Conservation (phyloP, 257 asterid species). For the Plantago ovata region DNA sequence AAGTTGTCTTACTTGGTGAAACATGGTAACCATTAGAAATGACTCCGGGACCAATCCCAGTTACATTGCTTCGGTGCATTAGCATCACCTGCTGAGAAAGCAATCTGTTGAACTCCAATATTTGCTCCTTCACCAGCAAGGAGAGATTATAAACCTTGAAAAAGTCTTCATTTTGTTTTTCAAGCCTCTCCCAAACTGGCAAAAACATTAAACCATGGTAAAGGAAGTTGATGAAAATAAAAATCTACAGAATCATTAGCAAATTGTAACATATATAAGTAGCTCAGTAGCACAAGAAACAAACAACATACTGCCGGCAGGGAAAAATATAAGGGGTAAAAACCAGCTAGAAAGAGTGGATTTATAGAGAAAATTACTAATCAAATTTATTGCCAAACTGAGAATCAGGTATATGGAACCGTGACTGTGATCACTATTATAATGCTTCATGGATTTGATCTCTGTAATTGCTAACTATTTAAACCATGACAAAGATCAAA, state of each 20-base stretch:
- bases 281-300: background rate
- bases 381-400: too few relatives aligned
- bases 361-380: background rate
- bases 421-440: too few relatives aligned
- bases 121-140: constrained; percentile 75
- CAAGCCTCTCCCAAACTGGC: constrained; percentile 92
- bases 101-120: constrained; percentile 73
- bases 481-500: too few relatives aligned
- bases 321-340: background rate
- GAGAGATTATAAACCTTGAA: constrained; percentile 72
- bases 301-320: background rate
- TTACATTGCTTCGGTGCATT: constrained; percentile 39
- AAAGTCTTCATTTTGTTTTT: constrained; percentile 71
- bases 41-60: constrained; percentile 47
- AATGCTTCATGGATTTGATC: too few relatives aligned
- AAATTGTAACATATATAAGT: background rate
- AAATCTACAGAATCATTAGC: constrained; percentile 1
- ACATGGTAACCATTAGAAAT: constrained; percentile 62
- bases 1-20: constrained; percentile 53
- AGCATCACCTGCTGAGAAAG: constrained; percentile 63
- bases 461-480: too few relatives aligned
- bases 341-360: background rate
- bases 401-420: too few relatives aligned
- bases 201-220: constrained; percentile 20
- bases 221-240: constrained; percentile 12